phyloP scores from a whole-genome alignment of 306 rosid species.

The Lotus japonicus region DNA sequence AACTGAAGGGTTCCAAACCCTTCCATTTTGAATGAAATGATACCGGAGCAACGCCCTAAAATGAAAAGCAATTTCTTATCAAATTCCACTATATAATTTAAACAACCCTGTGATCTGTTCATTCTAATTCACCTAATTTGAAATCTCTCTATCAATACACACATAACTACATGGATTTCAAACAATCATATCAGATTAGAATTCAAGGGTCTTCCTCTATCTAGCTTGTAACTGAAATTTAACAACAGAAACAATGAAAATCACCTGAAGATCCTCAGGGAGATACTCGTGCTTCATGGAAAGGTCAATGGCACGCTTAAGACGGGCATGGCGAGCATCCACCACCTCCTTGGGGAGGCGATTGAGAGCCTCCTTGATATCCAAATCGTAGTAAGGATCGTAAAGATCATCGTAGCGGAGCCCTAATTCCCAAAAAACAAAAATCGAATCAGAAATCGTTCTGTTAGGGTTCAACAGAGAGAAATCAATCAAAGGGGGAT shows the following conservation, averaged over 20 bases:
- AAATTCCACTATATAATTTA: too few relatives aligned
- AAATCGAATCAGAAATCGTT: not conserved
- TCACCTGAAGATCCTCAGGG: slow-evolving; percentile 82
- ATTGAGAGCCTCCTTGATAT: slow-evolving; percentile 82
- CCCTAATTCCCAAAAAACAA: slow-evolving; percentile 34
- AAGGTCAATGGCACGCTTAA: slow-evolving; percentile 93
- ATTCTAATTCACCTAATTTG: not conserved
- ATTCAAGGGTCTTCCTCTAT: too few relatives aligned
- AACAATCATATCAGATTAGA: not conserved
- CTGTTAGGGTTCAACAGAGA: slow-evolving; percentile 25
- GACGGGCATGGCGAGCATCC: slow-evolving; percentile 89
- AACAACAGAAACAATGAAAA: too few relatives aligned
- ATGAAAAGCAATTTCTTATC: not conserved
- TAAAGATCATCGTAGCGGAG: slow-evolving; percentile 89
- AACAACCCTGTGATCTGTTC: not conserved
- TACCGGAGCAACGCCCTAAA: too few relatives aligned
- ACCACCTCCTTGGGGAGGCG: slow-evolving; percentile 87
- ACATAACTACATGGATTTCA: not conserved
- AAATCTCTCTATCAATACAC: not conserved
- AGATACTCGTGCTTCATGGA: slow-evolving; percentile 96
- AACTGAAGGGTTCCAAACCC: too few relatives aligned
- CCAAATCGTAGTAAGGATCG: slow-evolving; percentile 80
- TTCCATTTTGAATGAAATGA: too few relatives aligned
- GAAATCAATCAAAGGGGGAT: not conserved
- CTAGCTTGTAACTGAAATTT: too few relatives aligned